Percentiles rank a stretch among this genome's conserved stretches.
These are phyloP conservation scores for Striga asiatica DNA, from an alignment of 257 asterid genomes.

Conservation along the genomic window DNA sequence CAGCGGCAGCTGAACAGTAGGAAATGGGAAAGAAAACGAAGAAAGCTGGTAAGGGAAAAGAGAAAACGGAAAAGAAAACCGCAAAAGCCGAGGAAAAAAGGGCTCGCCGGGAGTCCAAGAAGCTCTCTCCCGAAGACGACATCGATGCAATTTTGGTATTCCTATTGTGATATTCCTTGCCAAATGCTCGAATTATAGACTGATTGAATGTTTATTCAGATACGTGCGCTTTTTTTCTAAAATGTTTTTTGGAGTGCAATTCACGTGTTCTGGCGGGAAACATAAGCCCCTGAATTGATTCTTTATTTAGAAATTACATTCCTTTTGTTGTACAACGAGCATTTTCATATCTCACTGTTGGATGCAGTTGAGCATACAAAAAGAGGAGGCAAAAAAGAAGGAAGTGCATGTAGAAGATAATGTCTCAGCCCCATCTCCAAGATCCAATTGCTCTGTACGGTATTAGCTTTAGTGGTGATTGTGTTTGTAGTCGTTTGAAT, in stretches of 20 bases:
- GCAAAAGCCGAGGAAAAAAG: slow-evolving; percentile 76
- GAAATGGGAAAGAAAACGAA: slow-evolving; percentile 79
- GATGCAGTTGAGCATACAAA: slow-evolving; percentile 43
- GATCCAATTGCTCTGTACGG: slow-evolving; percentile 97
- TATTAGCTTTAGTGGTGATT: slow-evolving; percentile 2
- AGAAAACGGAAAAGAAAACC: slow-evolving; percentile 86
- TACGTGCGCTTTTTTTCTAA: neutral
- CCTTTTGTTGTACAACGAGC: neutral
- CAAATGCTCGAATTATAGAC: neutral
- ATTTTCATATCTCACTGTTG: neutral
- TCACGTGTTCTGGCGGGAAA: neutral
- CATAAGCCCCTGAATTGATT: neutral
- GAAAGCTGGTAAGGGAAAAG: slow-evolving; percentile 95
- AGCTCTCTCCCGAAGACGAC: slow-evolving; percentile 94
- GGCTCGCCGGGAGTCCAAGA: slow-evolving; percentile 78
- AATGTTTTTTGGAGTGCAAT: neutral
- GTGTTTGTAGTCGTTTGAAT: neutral
- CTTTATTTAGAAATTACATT: neutral
- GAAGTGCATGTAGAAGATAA: slow-evolving; percentile 86
- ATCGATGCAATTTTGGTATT: slow-evolving; percentile 89
- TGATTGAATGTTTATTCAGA: no score
- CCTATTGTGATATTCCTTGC: neutral
- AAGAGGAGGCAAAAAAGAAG: slow-evolving; percentile 97
- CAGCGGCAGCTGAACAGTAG: neutral
- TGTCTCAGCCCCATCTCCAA: slow-evolving; percentile 87